Conservation (phyloP, 805 yeast genomes). For the Kregervanrija delftensis region DNA sequence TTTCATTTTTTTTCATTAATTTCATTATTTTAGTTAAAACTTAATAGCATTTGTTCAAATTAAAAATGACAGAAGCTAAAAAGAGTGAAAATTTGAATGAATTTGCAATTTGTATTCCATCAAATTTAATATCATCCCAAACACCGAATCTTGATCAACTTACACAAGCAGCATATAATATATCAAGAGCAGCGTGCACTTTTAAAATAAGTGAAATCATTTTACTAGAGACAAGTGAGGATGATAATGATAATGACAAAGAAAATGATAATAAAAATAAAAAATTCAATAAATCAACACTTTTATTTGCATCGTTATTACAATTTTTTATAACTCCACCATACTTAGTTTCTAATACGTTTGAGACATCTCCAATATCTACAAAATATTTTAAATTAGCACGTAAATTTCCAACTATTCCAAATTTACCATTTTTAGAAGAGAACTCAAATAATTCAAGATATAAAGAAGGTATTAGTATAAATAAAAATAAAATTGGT, state of each 20-base stretch:
- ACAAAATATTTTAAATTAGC: slow-evolving; percentile 42
- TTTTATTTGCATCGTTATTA: slow-evolving; percentile 59
- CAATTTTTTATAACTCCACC: slow-evolving; percentile 85
- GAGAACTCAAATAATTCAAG: slow-evolving; percentile 27
- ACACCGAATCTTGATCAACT: slow-evolving; percentile 58
- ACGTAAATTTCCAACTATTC: slow-evolving; percentile 58
- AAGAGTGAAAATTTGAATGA: neutral
- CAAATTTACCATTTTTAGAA: slow-evolving; percentile 70
- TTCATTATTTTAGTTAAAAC: too few species aligned
- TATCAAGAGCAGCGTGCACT: slow-evolving; percentile 67
- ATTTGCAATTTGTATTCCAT: slow-evolving; percentile 55
- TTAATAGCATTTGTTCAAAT: too few species aligned
- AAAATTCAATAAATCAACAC: slow-evolving; percentile 25
- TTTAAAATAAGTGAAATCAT: slow-evolving; percentile 72
- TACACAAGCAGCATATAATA: slow-evolving; percentile 67
- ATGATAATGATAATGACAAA: slow-evolving; percentile 14
- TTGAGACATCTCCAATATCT: neutral
- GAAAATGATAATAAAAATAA: slow-evolving; percentile 7
- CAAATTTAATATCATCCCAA: slow-evolving; percentile 46
- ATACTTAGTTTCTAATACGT: slow-evolving; percentile 56
- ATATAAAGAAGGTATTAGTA: slow-evolving; percentile 60
- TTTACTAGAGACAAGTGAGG: slow-evolving; percentile 47
- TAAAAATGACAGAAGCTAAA: neutral
- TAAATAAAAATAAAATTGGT: slow-evolving; percentile 34
- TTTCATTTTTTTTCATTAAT: too few species aligned